Evolutionary conservation across 305 asterid genomes (phyloP), one percentile per base, ranked within the genome.

Genomic region (Coffea humblotiana): DNA sequence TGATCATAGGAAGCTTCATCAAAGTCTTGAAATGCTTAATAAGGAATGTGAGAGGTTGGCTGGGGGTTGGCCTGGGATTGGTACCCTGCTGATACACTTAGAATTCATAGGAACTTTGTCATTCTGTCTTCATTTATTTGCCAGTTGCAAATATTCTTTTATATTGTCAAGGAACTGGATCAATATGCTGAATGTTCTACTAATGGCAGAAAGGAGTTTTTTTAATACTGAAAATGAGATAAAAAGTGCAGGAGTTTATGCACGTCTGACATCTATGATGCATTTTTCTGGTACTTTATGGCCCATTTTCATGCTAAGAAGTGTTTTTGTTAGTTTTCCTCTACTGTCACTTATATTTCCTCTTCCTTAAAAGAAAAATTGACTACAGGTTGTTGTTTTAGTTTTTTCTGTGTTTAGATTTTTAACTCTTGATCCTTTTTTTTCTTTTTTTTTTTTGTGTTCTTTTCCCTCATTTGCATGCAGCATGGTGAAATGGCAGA

Each of bases 401-500:
- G 32, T 18, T 51, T 7, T 49, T 27, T 27, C 14, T 63, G 5
- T 43, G 3, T 73, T 61, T 32, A 15, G 8, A 29, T 19, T 3
- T 60, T 69, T 1, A 29, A 45, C 61, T 48, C 18, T 0, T 51
- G 69, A 74, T 81, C 68, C 75, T 64, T 40, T 48, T 47, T 71
- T 32, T 1, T 32, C n/a, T 0, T 32, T 1, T 32, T 64, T 40
- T 48, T 47, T 64, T 66, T 77, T 40, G 43, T 40, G 43, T 70
- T 71, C 54, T 78, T 78, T 19, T 76, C 66, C 73, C 72, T 80
- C 81, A 7, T 74, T 74, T 74, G 66, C 77, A 21, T 81, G 69
- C 91, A 96, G 99, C 99, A 96, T 70, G 91, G 97, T 85, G 98
- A 96, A 88, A 96, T 96, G 97, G 94, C 91, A 64, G 98, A 96